Evolutionary conservation across 345 rosid species (phyloP).

Genomic region (Bruguiera parviflora): DNA sequence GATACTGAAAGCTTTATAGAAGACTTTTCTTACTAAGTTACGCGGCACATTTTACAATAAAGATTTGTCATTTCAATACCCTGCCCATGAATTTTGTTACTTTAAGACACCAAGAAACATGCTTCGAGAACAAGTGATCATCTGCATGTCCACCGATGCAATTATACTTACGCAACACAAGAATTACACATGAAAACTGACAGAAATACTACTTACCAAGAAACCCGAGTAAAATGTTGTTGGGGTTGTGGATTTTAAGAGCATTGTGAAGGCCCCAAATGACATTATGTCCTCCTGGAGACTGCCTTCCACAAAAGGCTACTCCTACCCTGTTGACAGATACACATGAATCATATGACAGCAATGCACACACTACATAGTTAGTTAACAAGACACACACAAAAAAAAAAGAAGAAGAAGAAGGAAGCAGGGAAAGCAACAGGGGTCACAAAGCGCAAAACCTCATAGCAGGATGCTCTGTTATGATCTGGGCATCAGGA

Average conservation of each 20-base stretch:
- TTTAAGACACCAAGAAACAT: too few relatives aligned
- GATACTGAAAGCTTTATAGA: too few relatives aligned
- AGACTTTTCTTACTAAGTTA: too few relatives aligned
- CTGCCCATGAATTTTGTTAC: too few relatives aligned
- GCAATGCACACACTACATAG: too few relatives aligned
- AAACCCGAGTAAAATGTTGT: conserved; percentile 73
- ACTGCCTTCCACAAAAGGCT: conserved; percentile 93
- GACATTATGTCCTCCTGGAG: conserved; percentile 98
- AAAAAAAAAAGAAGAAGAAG: not conserved
- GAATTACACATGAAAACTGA: not conserved
- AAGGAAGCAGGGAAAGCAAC: not conserved
- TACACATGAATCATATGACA: too few relatives aligned
- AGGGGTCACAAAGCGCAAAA: conserved; percentile 1
- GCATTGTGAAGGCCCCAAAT: conserved; percentile 88
- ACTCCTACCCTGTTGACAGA: conserved; percentile 69
- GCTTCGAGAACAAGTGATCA: too few relatives aligned
- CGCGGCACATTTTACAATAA: too few relatives aligned
- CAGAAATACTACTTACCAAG: conserved; percentile 46
- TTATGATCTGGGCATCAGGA: conserved; percentile 86
- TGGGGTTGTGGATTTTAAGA: conserved; percentile 75
- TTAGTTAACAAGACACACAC: too few relatives aligned
- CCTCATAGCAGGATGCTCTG: conserved; percentile 79
- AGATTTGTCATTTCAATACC: too few relatives aligned
- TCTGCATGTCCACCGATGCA: too few relatives aligned
- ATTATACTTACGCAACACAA: not conserved